These are phyloP conservation scores for Starmerella floricola DNA, from an alignment of 805 yeast species.

Conservation along the genomic window DNA sequence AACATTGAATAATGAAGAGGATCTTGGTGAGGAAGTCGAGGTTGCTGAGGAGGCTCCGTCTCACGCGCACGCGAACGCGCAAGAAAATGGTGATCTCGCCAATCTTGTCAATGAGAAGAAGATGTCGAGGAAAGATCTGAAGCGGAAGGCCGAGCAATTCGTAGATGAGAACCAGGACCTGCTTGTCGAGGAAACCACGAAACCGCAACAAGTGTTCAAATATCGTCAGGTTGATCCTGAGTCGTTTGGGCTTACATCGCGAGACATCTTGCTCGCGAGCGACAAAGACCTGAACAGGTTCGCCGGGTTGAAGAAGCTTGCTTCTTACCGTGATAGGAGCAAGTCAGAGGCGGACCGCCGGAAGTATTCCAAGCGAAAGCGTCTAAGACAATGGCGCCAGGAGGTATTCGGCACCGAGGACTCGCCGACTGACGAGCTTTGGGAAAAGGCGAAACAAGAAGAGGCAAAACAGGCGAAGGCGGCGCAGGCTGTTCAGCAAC, in stretches of 20 bases:
- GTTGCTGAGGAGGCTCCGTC: too few species aligned
- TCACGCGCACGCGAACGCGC: too few species aligned
- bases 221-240: slow-evolving; percentile 96
- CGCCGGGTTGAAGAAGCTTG: slow-evolving; percentile 82
- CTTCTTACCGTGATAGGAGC: slow-evolving; percentile 77
- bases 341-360: slow-evolving; percentile 63
- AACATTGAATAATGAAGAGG: slow-evolving; percentile 21
- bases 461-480: slow-evolving; percentile 12
- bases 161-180: slow-evolving; percentile 62
- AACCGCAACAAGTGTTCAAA: slow-evolving; percentile 46
- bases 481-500: slow-evolving; percentile 1
- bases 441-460: slow-evolving; percentile 21
- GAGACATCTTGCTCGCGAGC: slow-evolving; percentile 83
- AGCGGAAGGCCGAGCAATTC: slow-evolving; percentile 59
- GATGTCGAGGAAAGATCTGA: slow-evolving; percentile 49
- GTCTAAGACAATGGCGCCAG: slow-evolving; percentile 82
- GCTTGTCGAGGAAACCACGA: slow-evolving; percentile 45
- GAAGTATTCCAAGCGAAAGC: slow-evolving; percentile 68
- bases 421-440: slow-evolving; percentile 26
- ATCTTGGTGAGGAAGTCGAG: slow-evolving; percentile 35
- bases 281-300: slow-evolving; percentile 74
- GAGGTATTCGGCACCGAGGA: slow-evolving; percentile 58
- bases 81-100: too few species aligned
- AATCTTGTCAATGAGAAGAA: too few species aligned
- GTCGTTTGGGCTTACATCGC: slow-evolving; percentile 67